A percentile compares a stretch with the other conserved stretches of the same genome.
Conservation (phyloP, 1,284 basidiomycete species). For the Leccinum angustisporum region DNA sequence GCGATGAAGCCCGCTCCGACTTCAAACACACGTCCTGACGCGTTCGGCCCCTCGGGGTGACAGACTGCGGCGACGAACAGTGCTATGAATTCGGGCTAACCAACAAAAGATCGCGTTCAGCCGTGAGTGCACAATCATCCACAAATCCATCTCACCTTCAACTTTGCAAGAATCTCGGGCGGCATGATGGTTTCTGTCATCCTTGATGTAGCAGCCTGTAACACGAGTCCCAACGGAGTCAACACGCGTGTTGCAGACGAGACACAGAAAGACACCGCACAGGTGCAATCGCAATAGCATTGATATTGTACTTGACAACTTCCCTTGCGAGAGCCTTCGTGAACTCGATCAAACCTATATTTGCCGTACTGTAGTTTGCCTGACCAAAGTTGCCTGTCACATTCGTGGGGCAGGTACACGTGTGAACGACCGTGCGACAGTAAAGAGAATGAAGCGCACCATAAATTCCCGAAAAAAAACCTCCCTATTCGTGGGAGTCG, state of each 20-base stretch:
- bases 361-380: constrained; percentile 88
- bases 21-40: constrained; percentile 89
- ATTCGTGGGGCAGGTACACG: not conserved
- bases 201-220: constrained; percentile 84
- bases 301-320: constrained; percentile 93
- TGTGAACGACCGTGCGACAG: not conserved
- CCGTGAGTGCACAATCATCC: not conserved
- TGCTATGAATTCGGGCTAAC: constrained; percentile 87
- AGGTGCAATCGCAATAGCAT: constrained; percentile 86
- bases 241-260: not conserved
- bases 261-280: constrained; percentile 46
- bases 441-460: constrained; percentile 43
- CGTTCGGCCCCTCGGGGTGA: constrained; percentile 80
- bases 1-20: constrained; percentile 93
- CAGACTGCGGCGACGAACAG: constrained; percentile 84
- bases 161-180: constrained; percentile 90
- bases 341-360: constrained; percentile 89
- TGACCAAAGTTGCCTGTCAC: constrained; percentile 92
- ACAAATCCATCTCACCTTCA: constrained; percentile 56
- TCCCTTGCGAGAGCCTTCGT: constrained; percentile 91
- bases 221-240: not conserved
- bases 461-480: constrained; percentile 60
- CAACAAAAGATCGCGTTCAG: not conserved
- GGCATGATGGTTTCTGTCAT: constrained; percentile 98
- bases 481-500: too few relatives aligned